Evolutionary conservation across 148 eudicot genomes (phyloP).

Genomic region (Cornus florida): DNA sequence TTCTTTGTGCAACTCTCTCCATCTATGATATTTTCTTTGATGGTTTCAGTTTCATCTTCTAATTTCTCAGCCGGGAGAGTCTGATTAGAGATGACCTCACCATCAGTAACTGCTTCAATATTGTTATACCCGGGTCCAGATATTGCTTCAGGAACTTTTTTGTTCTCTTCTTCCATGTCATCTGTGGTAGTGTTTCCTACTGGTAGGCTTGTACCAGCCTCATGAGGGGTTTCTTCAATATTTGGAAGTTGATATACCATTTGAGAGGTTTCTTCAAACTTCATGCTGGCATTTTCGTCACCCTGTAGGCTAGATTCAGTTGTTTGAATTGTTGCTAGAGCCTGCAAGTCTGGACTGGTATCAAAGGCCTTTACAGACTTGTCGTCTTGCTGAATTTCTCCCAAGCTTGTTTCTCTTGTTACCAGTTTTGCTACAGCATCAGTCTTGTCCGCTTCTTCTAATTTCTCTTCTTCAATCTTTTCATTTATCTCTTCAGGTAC

Average conservation of each 20-base stretch:
- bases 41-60: slow-evolving; percentile 10
- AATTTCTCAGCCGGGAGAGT: neutral
- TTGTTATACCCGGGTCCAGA: neutral
- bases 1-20: neutral
- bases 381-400: slow-evolving; percentile 8
- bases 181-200: neutral
- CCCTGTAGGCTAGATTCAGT: neutral
- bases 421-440: neutral
- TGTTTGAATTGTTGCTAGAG: neutral
- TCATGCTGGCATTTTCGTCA: neutral
- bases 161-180: slow-evolving; percentile 5
- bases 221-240: neutral
- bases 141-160: slow-evolving; percentile 6
- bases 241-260: neutral
- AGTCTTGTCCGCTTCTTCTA: no score
- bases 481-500: neutral
- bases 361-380: slow-evolving; percentile 6
- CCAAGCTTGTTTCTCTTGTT: slow-evolving; percentile 14
- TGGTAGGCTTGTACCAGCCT: neutral
- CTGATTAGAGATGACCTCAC: neutral
- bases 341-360: neutral
- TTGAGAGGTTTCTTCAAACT: slow-evolving; percentile 2
- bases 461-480: no score
- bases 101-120: neutral
- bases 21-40: neutral